Evolutionary conservation across 495 filamentous ascomycete species (phyloP), one percentile per base, ranked within the genome.

Genomic region (Cudoniella acicularis): DNA sequence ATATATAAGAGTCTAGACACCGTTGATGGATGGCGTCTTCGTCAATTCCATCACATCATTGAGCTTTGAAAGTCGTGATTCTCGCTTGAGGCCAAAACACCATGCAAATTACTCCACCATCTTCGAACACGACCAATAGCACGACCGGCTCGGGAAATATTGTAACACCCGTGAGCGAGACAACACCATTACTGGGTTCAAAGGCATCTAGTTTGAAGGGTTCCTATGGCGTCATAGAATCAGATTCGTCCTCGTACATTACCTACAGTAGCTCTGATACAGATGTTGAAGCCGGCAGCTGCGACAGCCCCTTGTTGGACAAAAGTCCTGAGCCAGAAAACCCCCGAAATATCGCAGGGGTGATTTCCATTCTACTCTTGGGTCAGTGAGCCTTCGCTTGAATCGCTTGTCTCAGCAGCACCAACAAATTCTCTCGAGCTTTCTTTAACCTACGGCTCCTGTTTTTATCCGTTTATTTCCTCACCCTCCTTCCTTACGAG

Each of bases 321-420:
- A 36, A 36, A 13, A 13, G 13, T 13, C 13, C 30, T 4, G 6
- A 13, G 17, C 4, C 6, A 4, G 53, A 56, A 18, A 6, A 21
- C n/a, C 40, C 53, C 1, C 20, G 10, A n/a, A 56, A 56, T 48
- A 47, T 56, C 30, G 43, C 41, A 2, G 53, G 53, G 22, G 41
- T 56, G 2, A 56, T 56, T 11, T 56, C 53, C 1, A 43, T 56
- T 27, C 23, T 56, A 8, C 22, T 56, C 13, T 22, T 56, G 26
- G 53, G 53, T 56, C 25, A 26, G 13, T 13, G 13, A 36, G 30
- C 41, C 23, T n/a, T n/a, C n/a, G n/a, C n/a, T n/a, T n/a, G n/a
- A n/a, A n/a, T n/a, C n/a, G n/a, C n/a, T n/a, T n/a, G n/a, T n/a
- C n/a, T n/a, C n/a, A n/a, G n/a, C n/a, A n/a, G n/a, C n/a, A n/a